Conservation (phyloP, 768 basidiomycete species). For the Collybiopsis luxurians region DNA sequence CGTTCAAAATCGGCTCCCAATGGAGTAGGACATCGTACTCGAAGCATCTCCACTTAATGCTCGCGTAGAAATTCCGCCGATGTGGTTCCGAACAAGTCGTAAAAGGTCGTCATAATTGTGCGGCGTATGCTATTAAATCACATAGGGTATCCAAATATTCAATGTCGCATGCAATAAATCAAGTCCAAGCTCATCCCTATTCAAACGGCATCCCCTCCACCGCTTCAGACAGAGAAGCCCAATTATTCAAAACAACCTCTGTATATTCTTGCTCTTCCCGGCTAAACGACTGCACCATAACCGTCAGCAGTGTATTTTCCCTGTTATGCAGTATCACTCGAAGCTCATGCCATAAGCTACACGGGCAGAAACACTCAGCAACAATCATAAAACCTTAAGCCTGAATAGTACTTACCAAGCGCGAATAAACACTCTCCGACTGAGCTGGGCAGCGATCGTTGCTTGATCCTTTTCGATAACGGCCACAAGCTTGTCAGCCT, state of each 20-base stretch:
- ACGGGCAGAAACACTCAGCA: slow-evolving; percentile 8
- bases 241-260: slow-evolving; percentile 62
- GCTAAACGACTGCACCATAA: slow-evolving; percentile 70
- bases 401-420: slow-evolving; percentile 63
- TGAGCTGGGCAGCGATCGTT: slow-evolving; percentile 69
- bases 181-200: slow-evolving; percentile 26
- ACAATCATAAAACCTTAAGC: background rate
- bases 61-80: too few relatives aligned
- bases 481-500: slow-evolving; percentile 71
- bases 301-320: slow-evolving; percentile 79
- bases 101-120: too few relatives aligned
- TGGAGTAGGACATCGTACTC: too few relatives aligned
- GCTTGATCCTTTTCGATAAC: slow-evolving; percentile 85
- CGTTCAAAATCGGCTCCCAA: too few relatives aligned
- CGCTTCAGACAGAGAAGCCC: slow-evolving; percentile 68
- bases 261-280: slow-evolving; percentile 71
- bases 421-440: slow-evolving; percentile 82
- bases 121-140: background rate
- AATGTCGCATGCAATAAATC: background rate
- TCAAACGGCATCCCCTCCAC: slow-evolving; percentile 87
- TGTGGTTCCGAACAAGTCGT: too few relatives aligned
- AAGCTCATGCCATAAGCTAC: slow-evolving; percentile 94
- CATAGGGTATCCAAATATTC: background rate
- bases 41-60: too few relatives aligned
- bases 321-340: slow-evolving; percentile 88